Conservation (phyloP, 352 stramenopile genomes). For the Pythium vanterpoolii region DNA sequence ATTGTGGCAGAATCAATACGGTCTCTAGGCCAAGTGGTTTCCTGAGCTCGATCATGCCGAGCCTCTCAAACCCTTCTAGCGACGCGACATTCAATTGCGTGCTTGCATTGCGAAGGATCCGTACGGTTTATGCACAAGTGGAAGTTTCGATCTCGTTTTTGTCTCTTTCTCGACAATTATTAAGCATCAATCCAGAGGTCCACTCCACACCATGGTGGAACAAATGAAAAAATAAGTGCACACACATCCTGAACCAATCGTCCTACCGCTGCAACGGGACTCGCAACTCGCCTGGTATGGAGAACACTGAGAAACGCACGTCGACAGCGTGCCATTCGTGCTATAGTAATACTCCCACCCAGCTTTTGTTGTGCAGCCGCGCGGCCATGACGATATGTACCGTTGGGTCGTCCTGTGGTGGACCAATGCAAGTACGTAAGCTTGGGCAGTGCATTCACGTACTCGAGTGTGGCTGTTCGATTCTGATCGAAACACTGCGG, state of each 20-base stretch:
- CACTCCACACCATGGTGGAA: neutral
- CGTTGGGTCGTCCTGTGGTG: neutral
- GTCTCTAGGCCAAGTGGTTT: too few relatives aligned
- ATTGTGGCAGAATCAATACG: too few relatives aligned
- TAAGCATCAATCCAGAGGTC: neutral
- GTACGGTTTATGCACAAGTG: too few relatives aligned
- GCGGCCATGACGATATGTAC: neutral
- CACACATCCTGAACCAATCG: neutral
- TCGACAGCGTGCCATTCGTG: neutral
- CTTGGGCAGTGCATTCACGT: neutral
- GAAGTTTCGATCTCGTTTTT: neutral
- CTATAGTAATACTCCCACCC: neutral
- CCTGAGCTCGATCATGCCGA: too few relatives aligned
- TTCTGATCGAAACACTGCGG: neutral
- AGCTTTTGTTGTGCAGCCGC: neutral
- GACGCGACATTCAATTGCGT: too few relatives aligned
- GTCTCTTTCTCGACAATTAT: neutral
- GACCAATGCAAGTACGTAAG: conserved; percentile 3
- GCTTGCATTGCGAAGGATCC: too few relatives aligned
- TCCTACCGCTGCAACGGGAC: neutral
- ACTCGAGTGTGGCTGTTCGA: neutral
- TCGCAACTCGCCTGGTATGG: neutral
- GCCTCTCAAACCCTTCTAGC: too few relatives aligned
- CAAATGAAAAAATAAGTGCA: neutral
- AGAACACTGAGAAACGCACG: neutral